phyloP scores from a whole-genome alignment of 495 filamentous ascomycete species.

The Hypoxylon rickii region DNA sequence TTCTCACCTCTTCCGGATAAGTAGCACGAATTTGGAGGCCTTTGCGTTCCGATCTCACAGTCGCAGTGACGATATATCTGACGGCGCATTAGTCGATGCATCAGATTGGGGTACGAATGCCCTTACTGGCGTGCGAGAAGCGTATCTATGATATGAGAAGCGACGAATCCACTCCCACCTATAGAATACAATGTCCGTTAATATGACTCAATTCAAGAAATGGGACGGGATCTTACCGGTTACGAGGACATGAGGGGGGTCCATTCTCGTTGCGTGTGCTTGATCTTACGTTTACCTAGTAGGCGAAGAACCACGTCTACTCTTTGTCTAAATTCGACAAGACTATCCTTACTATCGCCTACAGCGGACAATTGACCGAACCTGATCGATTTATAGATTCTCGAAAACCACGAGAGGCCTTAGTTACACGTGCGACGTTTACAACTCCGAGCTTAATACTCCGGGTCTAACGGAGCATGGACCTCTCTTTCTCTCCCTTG shows the following conservation, averaged over 20 bases:
- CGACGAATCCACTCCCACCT: conserved; percentile 5
- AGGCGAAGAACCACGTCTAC: not conserved
- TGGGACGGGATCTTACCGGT: not conserved
- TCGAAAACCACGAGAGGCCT: not conserved
- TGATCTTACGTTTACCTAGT: not conserved
- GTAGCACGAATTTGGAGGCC: not conserved
- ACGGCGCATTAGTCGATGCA: not conserved
- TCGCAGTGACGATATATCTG: not conserved
- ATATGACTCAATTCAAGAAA: not conserved
- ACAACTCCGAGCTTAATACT: not conserved
- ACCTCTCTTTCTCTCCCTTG: not conserved
- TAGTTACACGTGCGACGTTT: not conserved
- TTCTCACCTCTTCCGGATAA: not conserved
- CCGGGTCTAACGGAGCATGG: not conserved
- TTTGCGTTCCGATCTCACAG: not conserved
- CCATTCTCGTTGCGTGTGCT: not conserved
- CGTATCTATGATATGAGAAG: conserved; percentile 1
- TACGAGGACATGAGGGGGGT: not conserved
- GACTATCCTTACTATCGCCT: too few species aligned
- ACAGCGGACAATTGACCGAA: too few species aligned
- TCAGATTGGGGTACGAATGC: not conserved
- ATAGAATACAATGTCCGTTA: not conserved
- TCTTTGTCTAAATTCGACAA: not conserved
- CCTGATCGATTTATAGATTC: not conserved
- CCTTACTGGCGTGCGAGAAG: conserved; percentile 6